Evolutionary conservation across 2,329 filamentous ascomycete species (phyloP), one percentile per base, ranked within the genome.

Genomic region (Ophiosphaerella herpotricha): DNA sequence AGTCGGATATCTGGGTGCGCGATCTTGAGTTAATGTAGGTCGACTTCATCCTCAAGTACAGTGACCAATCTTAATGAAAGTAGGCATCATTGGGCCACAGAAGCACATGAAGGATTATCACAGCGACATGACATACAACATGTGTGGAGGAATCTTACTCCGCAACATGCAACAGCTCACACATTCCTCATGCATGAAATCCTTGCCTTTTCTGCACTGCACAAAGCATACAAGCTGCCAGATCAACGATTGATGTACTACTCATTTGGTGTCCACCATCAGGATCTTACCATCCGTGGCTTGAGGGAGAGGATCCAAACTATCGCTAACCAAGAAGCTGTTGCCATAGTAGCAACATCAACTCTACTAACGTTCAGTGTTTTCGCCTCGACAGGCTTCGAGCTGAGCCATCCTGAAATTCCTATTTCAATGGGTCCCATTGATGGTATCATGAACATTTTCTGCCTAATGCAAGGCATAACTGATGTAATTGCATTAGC

Each of bases 171-270:
- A 24, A 58, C 69, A 7, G 45, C 52, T 2, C 62, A 74, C 35
- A 54, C 56, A 0, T 77, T 74, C 35, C 56, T 78, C 0, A 67
- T 78, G 55, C 72, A 78, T 47, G 71, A 75, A 9, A 63, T 78
- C 3, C 55, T 78, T 9, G 74, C 76, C 5, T 69, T 74, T 29
- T 64, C 76, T 1, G 72, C 75, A 12, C 61, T 74, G 13, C 71
- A 76, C 46, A 65, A 73, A 38, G 72, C 68, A 4, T 60, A 68
- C 38, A 48, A 67, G n/a, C 46, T 68, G 7, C 62, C 56, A 2
- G 64, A 65, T 2, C 51, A 64, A 41, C 52, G 60, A 26, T 39
- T 44, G 31, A 50, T 62, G 23, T 73, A 71, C 51, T 70, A 69
- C 21, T 58, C 64, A 7, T 61, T 70, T n/a, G 67, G 67, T 5